A percentile compares a stretch with the other conserved stretches of the same genome.
phyloP scores from a whole-genome alignment of 1,139 yeast genomes.

The Candida sp. region DNA sequence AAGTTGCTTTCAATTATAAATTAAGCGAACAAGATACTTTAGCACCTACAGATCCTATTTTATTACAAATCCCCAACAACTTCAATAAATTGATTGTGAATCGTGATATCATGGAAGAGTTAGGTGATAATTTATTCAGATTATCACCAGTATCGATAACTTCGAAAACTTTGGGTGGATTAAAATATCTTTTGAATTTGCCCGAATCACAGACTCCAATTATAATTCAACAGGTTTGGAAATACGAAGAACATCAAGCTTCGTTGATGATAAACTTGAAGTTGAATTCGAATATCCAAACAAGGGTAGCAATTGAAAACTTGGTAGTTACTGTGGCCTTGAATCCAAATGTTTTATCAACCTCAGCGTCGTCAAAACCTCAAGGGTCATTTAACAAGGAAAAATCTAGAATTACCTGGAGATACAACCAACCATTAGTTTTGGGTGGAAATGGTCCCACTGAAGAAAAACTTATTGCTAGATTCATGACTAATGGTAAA shows the following conservation, averaged over 20 bases:
- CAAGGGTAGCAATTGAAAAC: constrained; percentile 48
- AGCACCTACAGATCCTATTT: constrained; percentile 13
- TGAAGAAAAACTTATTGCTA: constrained; percentile 68
- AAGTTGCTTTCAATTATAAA: constrained; percentile 69
- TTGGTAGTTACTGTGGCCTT: constrained; percentile 68
- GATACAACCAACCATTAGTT: constrained; percentile 49
- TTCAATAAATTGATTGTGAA: constrained; percentile 40
- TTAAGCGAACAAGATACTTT: constrained; percentile 14
- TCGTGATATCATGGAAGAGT: constrained; percentile 36
- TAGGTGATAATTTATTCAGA: constrained; percentile 22
- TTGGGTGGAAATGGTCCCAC: constrained; percentile 22
- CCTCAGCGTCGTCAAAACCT: constrained; percentile 84
- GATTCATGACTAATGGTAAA: constrained; percentile 61
- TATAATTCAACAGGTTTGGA: constrained; percentile 79
- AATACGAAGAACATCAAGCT: constrained; percentile 79
- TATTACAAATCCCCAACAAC: constrained; percentile 28
- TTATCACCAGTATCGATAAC: constrained; percentile 36
- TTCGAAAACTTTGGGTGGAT: constrained; percentile 67
- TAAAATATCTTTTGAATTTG: constrained; percentile 56
- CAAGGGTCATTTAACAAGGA: constrained; percentile 87
- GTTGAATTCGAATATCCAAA: constrained; percentile 49
- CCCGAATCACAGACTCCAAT: constrained; percentile 56
- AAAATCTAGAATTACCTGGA: constrained; percentile 83
- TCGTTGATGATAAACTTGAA: constrained; percentile 75
- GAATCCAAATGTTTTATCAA: constrained; percentile 38